These are phyloP conservation scores for Moesziomyces globuligerus DNA, from an alignment of 1,284 basidiomycete genomes.

Conservation along the genomic window DNA sequence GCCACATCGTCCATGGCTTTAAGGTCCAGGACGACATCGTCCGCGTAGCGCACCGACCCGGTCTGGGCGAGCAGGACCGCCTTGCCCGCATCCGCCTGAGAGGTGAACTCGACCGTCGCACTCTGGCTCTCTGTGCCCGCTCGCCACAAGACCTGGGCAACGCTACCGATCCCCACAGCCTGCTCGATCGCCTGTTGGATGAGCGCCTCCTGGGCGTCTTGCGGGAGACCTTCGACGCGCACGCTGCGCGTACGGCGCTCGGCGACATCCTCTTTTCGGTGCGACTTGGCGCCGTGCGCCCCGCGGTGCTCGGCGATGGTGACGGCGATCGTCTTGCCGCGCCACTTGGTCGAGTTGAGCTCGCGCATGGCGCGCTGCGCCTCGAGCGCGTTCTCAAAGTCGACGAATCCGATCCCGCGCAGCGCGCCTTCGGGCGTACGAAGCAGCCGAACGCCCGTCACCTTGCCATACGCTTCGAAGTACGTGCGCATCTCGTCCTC, in stretches of 20 bases:
- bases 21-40: constrained; percentile 5
- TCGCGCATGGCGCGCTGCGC: constrained; percentile 61
- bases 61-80: constrained; percentile 35
- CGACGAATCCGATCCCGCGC: constrained; percentile 92
- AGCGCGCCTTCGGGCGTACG: constrained; percentile 77
- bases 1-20: constrained; percentile 7
- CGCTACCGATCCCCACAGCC: constrained; percentile 42
- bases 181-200: constrained; percentile 64
- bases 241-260: constrained; percentile 43
- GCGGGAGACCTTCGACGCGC: constrained; percentile 48
- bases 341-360: constrained; percentile 52
- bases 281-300: constrained; percentile 2
- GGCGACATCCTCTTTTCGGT: constrained; percentile 1
- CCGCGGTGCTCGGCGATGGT: constrained; percentile 40
- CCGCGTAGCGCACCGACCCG: constrained; percentile 12
- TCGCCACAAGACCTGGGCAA: constrained; percentile 54
- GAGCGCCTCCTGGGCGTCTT: constrained; percentile 63
- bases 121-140: constrained; percentile 29
- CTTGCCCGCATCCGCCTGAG: constrained; percentile 44
- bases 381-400: constrained; percentile 74
- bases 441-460: constrained; percentile 83
- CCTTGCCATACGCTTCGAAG: constrained; percentile 77
- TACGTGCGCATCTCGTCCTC: constrained; percentile 79
- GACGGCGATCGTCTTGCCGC: constrained; percentile 57
- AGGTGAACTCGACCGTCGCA: constrained; percentile 52